Evolutionary conservation across 257 asterid species (phyloP).

Genomic region (Nicotiana tomentosiformis): DNA sequence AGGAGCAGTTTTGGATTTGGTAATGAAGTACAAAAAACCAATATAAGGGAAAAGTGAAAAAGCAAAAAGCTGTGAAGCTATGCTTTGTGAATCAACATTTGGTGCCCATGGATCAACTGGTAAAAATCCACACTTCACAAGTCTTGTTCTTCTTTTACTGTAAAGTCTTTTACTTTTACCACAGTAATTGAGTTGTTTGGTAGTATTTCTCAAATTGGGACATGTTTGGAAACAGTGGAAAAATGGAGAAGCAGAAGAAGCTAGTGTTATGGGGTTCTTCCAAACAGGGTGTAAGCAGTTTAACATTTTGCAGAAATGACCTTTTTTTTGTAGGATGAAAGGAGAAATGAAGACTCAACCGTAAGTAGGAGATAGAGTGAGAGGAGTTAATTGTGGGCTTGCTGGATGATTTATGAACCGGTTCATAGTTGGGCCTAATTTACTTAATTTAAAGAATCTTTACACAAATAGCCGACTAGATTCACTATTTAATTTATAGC

Average conservation of each 20-base stretch:
- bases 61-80: slow-evolving; percentile 88
- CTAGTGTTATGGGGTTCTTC: slow-evolving; percentile 23
- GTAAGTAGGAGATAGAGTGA: not conserved
- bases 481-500: too few species aligned
- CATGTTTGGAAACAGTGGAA: slow-evolving; percentile 4
- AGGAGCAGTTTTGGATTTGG: slow-evolving; percentile 86
- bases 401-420: not conserved
- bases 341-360: not conserved
- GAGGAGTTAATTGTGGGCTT: not conserved
- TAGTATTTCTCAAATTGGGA: slow-evolving; percentile 13
- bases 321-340: not conserved
- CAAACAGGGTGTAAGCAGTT: slow-evolving; percentile 26
- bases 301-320: not conserved
- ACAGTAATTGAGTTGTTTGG: slow-evolving; percentile 22
- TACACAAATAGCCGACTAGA: too few species aligned
- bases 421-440: not conserved
- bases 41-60: slow-evolving; percentile 77
- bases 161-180: slow-evolving; percentile 12
- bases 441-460: not conserved
- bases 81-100: slow-evolving; percentile 65
- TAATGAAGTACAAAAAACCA: slow-evolving; percentile 79
- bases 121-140: slow-evolving; percentile 28
- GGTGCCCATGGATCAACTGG: slow-evolving; percentile 98
- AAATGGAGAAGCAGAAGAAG: slow-evolving; percentile 22
- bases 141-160: slow-evolving; percentile 23